phyloP scores from a whole-genome alignment of 2,329 filamentous ascomycete genomes.

The Trichothecium roseum region DNA sequence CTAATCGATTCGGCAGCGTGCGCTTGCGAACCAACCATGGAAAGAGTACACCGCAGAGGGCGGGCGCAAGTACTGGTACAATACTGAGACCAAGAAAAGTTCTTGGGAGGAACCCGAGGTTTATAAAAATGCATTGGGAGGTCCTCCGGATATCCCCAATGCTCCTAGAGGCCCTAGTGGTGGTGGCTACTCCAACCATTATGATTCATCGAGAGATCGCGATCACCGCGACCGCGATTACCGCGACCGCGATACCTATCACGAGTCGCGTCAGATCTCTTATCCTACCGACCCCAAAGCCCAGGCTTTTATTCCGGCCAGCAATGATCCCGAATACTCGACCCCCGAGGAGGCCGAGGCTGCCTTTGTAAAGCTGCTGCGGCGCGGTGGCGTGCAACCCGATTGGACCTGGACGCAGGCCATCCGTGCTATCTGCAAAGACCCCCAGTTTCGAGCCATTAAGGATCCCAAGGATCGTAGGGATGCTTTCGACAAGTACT shows the following conservation, averaged over 20 bases:
- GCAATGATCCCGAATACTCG: conserved; percentile 66
- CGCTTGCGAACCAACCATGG: conserved; percentile 76
- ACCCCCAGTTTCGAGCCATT: conserved; percentile 85
- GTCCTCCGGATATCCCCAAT: conserved; percentile 29
- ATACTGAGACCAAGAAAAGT: conserved; percentile 82
- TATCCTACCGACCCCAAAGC: conserved; percentile 44
- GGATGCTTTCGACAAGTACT: conserved; percentile 89
- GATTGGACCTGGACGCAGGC: conserved; percentile 92
- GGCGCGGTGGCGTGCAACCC: conserved; percentile 72
- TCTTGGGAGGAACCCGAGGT: conserved; percentile 88
- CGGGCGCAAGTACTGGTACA: conserved; percentile 91
- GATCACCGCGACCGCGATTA: conserved; percentile 18
- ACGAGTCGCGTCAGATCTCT: conserved; percentile 48
- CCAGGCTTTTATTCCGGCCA: conserved; percentile 52
- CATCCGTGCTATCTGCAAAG: conserved; percentile 75
- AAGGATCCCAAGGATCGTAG: conserved; percentile 88
- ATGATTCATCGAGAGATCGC: conserved; percentile 22
- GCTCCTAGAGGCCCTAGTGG: conserved; percentile 30
- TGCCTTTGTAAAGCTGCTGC: conserved; percentile 84
- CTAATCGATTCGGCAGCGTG: conserved; percentile 44
- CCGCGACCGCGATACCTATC: conserved; percentile 27
- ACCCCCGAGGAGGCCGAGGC: conserved; percentile 82
- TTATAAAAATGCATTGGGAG: conserved; percentile 64
- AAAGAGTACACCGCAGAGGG: conserved; percentile 83
- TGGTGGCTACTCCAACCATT: conserved; percentile 23